Evolutionary conservation across 108 stramenopile species (phyloP), one percentile per base, ranked within the genome.

Genomic region (Fistulifera solaris): DNA sequence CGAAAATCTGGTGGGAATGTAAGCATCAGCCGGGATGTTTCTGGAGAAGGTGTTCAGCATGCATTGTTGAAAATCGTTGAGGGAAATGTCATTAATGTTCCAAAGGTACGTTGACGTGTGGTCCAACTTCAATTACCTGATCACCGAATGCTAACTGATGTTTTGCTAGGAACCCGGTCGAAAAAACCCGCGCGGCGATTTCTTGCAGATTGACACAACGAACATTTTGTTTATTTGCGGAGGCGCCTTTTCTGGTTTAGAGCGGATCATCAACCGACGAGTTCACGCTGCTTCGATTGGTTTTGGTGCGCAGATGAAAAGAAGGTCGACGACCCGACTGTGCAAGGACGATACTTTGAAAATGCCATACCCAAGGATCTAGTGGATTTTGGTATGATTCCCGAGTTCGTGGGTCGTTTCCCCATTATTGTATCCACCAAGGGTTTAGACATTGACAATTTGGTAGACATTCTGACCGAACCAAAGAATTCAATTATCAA

Each of bases 31-130:
- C 83, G 95, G n/a, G 93, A 94, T 62, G 91, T 94, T 12, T 85
- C 82, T 50, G 94, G 94, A 2, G 97, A 96, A 70, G 97, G 96
- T 24, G 96, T 98, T n/a, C 97, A 98, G 71, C 97, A 98, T 70
- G 97, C 97, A 1, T 73, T 98, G 21, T 73, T 98, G 35, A 98
- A 98, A 76, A 95, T 98, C 73, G 93, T 98, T 0, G 97, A 98
- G 72, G 97, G 97, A n/a, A 94, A 91, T 59, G 81, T 95, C 2
- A 88, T 96, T 15, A 98, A 96, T 73, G 97, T 98, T 39, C 97
- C 97, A n/a, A 98, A 98, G 80, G 93, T 86, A 62, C 67, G 83
- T 10, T 45, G 44, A 45, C 4, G 6, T 26, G 17, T 61, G 31
- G 17, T 35, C 27, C 16, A 52, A 27, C 26, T 11, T 44, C 28